Conservation (phyloP, 177 flowering plant genomes). For the Vitis hybrid region DNA sequence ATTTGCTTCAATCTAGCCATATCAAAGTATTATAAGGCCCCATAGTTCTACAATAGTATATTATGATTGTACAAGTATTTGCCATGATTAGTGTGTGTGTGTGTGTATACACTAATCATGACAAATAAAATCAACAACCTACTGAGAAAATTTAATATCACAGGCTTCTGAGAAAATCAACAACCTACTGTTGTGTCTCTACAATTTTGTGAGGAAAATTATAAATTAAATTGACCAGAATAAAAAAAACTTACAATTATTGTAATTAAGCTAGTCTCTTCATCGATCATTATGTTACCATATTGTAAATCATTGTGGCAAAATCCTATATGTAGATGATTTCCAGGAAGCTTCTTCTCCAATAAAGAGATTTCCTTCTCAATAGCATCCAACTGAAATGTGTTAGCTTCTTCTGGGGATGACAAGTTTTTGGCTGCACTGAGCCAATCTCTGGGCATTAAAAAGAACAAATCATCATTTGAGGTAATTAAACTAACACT, state of each 20-base stretch:
- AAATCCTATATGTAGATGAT: conserved; percentile 40
- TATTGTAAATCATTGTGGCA: conserved; percentile 80
- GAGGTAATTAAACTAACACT: not conserved
- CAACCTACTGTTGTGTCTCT: not conserved
- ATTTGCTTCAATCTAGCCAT: too few species aligned
- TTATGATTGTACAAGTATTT: too few species aligned
- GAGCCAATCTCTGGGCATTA: conserved; percentile 53
- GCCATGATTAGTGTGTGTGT: too few species aligned
- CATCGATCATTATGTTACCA: conserved; percentile 78
- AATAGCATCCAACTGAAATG: conserved; percentile 36
- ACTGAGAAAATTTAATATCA: not conserved
- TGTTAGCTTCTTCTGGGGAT: conserved; percentile 42
- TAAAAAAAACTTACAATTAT: conserved; percentile 51
- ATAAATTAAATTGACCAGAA: not conserved
- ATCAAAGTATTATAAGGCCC: too few species aligned
- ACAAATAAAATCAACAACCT: not conserved
- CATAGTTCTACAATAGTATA: too few species aligned
- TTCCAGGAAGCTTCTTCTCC: conserved; percentile 37
- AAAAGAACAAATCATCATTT: not conserved
- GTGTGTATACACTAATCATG: too few species aligned
- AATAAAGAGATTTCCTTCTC: conserved; percentile 44
- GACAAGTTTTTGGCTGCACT: conserved; percentile 34
- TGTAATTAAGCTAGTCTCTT: conserved; percentile 50
- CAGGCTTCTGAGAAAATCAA: not conserved
- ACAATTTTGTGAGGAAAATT: not conserved